Evolutionary conservation across 345 rosid genomes (phyloP).

Genomic region (Heritiera fomes): DNA sequence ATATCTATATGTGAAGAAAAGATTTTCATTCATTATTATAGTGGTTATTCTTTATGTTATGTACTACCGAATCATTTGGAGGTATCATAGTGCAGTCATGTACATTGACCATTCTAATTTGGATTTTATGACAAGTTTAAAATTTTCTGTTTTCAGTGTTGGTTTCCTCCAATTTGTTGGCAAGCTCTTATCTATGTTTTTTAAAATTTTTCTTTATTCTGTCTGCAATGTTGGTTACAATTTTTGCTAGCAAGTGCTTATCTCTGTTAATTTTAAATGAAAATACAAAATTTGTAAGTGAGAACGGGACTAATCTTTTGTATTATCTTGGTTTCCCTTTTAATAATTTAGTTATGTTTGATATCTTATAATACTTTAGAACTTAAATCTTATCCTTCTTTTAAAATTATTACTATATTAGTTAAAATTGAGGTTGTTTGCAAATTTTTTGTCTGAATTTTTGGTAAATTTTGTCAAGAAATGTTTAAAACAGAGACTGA

Average conservation of each 20-base stretch:
- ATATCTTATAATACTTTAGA: too few species aligned
- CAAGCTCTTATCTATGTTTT: not conserved
- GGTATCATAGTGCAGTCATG: too few species aligned
- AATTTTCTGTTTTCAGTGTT: not conserved
- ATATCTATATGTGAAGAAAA: not conserved
- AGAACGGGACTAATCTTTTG: too few species aligned
- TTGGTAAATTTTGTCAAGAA: slow-evolving; percentile 4
- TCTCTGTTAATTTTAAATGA: too few species aligned
- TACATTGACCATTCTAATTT: too few species aligned
- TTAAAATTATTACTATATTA: too few species aligned
- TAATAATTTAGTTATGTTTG: not conserved
- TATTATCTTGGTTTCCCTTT: not conserved
- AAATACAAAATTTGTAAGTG: too few species aligned
- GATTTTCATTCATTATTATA: too few species aligned
- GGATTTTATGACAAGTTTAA: too few species aligned
- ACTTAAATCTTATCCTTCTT: too few species aligned
- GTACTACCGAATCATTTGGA: too few species aligned
- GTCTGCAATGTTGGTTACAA: not conserved
- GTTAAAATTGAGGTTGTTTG: not conserved
- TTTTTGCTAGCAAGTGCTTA: not conserved
- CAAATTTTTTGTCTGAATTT: not conserved
- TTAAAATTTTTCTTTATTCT: not conserved
- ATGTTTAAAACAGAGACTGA: not conserved
- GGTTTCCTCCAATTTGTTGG: not conserved
- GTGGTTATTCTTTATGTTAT: too few species aligned